Evolutionary conservation across 192 early-diverging fungal species (phyloP).

Genomic region (Coemansia sp.): DNA sequence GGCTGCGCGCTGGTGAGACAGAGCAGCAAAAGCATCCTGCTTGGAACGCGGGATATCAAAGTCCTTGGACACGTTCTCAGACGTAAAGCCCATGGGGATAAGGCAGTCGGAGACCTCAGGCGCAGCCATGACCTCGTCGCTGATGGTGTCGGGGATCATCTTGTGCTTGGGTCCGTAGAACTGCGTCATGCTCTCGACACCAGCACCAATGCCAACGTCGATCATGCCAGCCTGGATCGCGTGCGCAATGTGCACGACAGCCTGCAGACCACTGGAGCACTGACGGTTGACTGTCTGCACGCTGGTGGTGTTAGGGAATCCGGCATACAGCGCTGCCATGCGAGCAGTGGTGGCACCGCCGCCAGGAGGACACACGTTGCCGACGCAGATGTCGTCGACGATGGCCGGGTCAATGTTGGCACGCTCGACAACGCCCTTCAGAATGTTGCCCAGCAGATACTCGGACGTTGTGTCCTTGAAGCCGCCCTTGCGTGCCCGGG

Average conservation of each 20-base stretch:
- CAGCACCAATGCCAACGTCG: slow-evolving; percentile 91
- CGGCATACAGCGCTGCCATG: slow-evolving; percentile 89
- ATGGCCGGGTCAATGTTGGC: slow-evolving; percentile 81
- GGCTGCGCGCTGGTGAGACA: slow-evolving; percentile 80
- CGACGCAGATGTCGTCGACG: slow-evolving; percentile 94
- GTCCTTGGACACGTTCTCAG: slow-evolving; percentile 93
- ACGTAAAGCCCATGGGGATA: slow-evolving; percentile 90
- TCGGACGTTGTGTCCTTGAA: slow-evolving; percentile 90
- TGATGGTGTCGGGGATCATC: slow-evolving; percentile 70
- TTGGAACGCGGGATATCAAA: slow-evolving; percentile 81
- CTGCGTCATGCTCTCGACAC: slow-evolving; percentile 92
- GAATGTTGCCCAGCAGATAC: slow-evolving; percentile 72
- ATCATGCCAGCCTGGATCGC: slow-evolving; percentile 88
- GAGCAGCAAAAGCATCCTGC: slow-evolving; percentile 89
- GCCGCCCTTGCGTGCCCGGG: slow-evolving; percentile 84
- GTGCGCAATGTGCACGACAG: slow-evolving; percentile 81
- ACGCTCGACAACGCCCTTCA: slow-evolving; percentile 73
- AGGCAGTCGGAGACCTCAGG: slow-evolving; percentile 79
- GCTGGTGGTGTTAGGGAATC: slow-evolving; percentile 81
- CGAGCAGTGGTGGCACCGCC: slow-evolving; percentile 88
- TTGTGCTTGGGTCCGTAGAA: slow-evolving; percentile 73
- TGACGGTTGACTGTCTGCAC: slow-evolving; percentile 89
- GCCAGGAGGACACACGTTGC: slow-evolving; percentile 85
- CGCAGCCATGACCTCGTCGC: slow-evolving; percentile 72
- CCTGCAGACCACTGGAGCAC: slow-evolving; percentile 91